Base-by-base conservation (phyloP, 208 protist genomes). In the Crithidia thermophila region DNA sequence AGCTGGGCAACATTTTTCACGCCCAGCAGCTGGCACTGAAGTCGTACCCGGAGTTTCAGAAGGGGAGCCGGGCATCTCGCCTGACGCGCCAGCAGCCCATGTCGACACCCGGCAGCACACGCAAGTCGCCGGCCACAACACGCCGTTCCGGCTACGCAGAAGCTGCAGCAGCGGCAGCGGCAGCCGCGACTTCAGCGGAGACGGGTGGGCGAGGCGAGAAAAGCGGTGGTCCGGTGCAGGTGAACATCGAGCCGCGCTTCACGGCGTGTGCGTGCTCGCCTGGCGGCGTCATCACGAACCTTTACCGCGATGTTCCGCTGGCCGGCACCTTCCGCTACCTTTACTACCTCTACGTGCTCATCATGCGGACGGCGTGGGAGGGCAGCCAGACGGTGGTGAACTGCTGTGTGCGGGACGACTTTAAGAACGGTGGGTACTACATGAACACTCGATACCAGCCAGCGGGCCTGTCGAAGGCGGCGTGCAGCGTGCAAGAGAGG, bases 361-460 rank as follows among this genome's bases (percentile, higher is more conserved):
- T 95, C 16, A 91, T 91, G 90, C 82, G 87, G 23, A 86, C 81
- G 28, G 68, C 87, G 25, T 70, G 72, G 63, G 87, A 95, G 51
- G 90, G 85, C 14, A 91, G 84, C 45, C 90, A 95, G 65, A 81
- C 79, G 8, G 87, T 93, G 14, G 82, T 95, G 57, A 87, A 93
- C 72, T 90, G 82, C 68, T 89, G 82, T 27, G 67, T 95, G 47
- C 79, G 90, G 16, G 82, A 91, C 16, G 84, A 91, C 30, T 58
- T 95, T 28, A 71, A 76, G 58, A 93, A 90, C 64, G 90, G 90
- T 34, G 90, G 90, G 1, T 95, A 91, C 75, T 95, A 95, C 72
- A 82, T 88, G 77, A 88, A 93, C 49, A 79, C 74, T 31, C 46
- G 67, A 10, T 88, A 90, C 56, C 72, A 67, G 43, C 89, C 89